Evolutionary conservation across 306 rosid genomes (phyloP).

Genomic region (Trichosanthes cucumerina): DNA sequence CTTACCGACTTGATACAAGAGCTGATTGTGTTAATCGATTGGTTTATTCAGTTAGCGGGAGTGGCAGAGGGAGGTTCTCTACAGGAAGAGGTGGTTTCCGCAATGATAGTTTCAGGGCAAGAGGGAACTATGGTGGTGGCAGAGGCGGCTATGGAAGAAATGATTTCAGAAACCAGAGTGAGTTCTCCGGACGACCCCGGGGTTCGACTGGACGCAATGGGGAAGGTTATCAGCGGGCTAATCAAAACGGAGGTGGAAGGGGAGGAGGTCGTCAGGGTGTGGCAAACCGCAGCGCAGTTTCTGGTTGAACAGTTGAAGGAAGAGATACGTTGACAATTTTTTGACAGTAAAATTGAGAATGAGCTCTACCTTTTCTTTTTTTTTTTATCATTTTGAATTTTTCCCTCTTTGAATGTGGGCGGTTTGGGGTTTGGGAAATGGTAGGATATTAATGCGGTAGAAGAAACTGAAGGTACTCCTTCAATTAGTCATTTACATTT

Average conservation of each 20-base stretch:
- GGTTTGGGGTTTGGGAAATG: conserved; percentile 12
- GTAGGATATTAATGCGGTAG: conserved; percentile 11
- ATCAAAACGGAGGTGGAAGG: conserved; percentile 60
- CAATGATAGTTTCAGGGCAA: conserved; percentile 54
- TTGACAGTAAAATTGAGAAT: conserved; percentile 26
- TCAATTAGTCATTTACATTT: conserved; percentile 12
- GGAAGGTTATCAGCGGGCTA: conserved; percentile 58
- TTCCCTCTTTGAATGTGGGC: conserved; percentile 8
- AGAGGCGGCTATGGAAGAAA: conserved; percentile 69
- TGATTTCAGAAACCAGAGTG: conserved; percentile 86
- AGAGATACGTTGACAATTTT: conserved; percentile 29
- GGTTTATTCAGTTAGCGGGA: conserved; percentile 40
- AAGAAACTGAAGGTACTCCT: conserved; percentile 5
- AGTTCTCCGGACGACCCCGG: conserved; percentile 51
- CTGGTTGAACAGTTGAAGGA: conserved; percentile 29
- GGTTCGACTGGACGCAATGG: conserved; percentile 39
- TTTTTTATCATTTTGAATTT: not conserved
- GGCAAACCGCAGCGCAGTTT: conserved; percentile 26
- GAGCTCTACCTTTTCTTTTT: not conserved
- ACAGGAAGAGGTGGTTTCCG: conserved; percentile 75
- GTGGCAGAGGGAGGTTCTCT: conserved; percentile 85
- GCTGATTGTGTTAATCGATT: conserved; percentile 12
- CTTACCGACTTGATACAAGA: not conserved
- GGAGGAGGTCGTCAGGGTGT: conserved; percentile 74
- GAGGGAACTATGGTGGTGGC: conserved; percentile 63